These are phyloP conservation scores for Saxispiralis lemnorum DNA, from an alignment of 495 filamentous ascomycete genomes.

Conservation along the genomic window DNA sequence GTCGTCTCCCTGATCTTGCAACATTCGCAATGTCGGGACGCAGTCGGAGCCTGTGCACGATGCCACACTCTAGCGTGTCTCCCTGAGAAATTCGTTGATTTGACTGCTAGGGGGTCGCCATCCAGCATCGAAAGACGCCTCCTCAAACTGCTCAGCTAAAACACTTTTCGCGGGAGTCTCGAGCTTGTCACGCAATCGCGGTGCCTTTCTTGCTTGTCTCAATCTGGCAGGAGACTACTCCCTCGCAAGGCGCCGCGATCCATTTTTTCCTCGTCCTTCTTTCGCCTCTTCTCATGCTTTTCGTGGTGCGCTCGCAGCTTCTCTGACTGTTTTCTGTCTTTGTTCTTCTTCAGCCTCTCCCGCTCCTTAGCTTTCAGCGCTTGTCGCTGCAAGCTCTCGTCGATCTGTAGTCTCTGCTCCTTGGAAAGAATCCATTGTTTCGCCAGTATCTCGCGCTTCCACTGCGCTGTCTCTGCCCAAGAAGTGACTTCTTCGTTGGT, in stretches of 20 bases:
- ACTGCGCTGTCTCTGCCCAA: conserved; percentile 49
- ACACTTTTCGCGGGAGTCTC: too few relatives aligned
- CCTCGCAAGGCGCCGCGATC: conserved; percentile 8
- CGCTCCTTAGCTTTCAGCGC: not conserved
- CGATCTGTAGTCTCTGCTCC: conserved; percentile 36
- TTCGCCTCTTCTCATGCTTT: conserved; percentile 6
- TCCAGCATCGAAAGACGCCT: too few relatives aligned
- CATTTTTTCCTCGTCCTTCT: not conserved
- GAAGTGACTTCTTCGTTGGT: conserved; percentile 52
- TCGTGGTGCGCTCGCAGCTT: not conserved
- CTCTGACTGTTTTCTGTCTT: not conserved
- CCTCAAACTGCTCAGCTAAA: too few relatives aligned
- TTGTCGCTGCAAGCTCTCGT: conserved; percentile 20
- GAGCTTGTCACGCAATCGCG: too few relatives aligned
- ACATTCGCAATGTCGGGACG: too few relatives aligned
- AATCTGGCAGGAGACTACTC: not conserved
- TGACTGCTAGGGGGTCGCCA: too few relatives aligned
- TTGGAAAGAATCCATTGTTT: conserved; percentile 48
- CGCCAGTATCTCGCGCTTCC: conserved; percentile 44
- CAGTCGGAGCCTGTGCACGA: too few relatives aligned
- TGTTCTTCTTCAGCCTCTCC: not conserved
- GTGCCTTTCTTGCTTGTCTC: too few relatives aligned
- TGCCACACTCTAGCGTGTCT: too few relatives aligned
- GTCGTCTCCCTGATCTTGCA: too few relatives aligned
- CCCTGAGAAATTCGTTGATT: too few relatives aligned